Conservation (phyloP, 1,139 yeast species). For the Suhomyces choctaworum region DNA sequence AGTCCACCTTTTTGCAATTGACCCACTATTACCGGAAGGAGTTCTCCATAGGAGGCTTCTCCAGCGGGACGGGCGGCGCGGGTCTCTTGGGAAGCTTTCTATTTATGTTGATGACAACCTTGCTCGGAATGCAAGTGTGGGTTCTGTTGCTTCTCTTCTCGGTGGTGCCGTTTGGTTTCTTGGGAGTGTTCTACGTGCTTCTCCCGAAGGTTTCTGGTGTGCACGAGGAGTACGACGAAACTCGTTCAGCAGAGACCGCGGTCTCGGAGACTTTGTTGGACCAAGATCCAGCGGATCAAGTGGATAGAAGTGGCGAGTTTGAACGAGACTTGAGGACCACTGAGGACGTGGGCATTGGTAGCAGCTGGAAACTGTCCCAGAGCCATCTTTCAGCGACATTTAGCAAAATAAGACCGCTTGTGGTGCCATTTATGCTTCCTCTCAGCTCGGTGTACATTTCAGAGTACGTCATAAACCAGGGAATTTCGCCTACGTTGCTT, state of each 20-base stretch:
- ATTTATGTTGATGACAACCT: constrained; percentile 42
- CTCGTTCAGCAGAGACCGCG: constrained; percentile 1
- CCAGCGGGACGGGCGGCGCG: constrained; percentile 95
- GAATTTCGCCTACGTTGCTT: constrained; percentile 81
- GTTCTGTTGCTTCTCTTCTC: constrained; percentile 35
- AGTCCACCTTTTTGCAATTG: constrained; percentile 79
- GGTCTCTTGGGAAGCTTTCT: constrained; percentile 75
- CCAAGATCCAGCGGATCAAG: background rate
- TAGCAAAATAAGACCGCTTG: background rate
- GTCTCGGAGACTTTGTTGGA: background rate
- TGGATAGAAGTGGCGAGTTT: background rate
- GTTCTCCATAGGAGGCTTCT: constrained; percentile 75
- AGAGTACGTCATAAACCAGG: constrained; percentile 90
- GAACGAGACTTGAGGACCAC: background rate
- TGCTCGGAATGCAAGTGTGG: constrained; percentile 34
- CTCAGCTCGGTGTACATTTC: constrained; percentile 78
- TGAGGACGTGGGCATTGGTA: background rate
- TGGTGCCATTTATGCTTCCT: constrained; percentile 79
- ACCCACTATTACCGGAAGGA: constrained; percentile 65
- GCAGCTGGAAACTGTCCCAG: background rate
- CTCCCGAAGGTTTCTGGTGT: constrained; percentile 27
- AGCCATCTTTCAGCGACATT: constrained; percentile 40
- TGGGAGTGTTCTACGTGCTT: constrained; percentile 28
- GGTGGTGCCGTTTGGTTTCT: constrained; percentile 38
- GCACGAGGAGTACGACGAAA: background rate